A percentile compares a stretch with the other conserved stretches of the same genome.
Conservation (phyloP, 2,329 filamentous ascomycete species). For the Penicillium sp. region DNA sequence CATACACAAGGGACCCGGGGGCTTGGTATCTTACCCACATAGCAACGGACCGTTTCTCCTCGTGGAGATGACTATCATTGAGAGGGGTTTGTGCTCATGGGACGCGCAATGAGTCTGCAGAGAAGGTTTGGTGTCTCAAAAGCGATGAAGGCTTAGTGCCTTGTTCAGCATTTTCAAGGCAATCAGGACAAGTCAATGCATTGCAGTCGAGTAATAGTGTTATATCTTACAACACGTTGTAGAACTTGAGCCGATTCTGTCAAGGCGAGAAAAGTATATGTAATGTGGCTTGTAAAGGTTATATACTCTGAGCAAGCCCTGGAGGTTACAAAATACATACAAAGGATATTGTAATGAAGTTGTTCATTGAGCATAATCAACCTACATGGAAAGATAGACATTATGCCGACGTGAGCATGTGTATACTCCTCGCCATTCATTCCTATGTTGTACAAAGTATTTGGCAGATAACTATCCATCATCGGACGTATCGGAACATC, state of each 20-base stretch:
- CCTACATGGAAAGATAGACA: not conserved
- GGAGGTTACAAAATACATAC: not conserved
- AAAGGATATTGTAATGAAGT: not conserved
- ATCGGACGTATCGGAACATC: not conserved
- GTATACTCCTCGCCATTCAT: not conserved
- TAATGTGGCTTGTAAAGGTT: not conserved
- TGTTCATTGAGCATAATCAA: not conserved
- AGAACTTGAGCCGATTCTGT: not conserved
- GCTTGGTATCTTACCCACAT: slow-evolving; percentile 1
- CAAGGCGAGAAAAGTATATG: not conserved
- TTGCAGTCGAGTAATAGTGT: not conserved
- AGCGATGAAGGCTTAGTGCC: not conserved
- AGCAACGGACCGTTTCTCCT: not conserved
- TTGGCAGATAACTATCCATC: no score
- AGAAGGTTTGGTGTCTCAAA: not conserved
- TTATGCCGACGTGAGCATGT: not conserved
- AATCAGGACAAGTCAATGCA: not conserved
- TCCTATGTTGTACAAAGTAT: not conserved
- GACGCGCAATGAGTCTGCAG: not conserved
- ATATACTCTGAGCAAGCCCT: not conserved
- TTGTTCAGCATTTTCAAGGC: not conserved
- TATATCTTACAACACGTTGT: not conserved
- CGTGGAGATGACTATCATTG: not conserved
- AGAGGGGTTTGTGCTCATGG: not conserved
- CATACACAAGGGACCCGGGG: not conserved